Evolutionary conservation across 139 green algal genomes (phyloP), one percentile per base, ranked within the genome.

Genomic region (Volvox reticuliferus): DNA sequence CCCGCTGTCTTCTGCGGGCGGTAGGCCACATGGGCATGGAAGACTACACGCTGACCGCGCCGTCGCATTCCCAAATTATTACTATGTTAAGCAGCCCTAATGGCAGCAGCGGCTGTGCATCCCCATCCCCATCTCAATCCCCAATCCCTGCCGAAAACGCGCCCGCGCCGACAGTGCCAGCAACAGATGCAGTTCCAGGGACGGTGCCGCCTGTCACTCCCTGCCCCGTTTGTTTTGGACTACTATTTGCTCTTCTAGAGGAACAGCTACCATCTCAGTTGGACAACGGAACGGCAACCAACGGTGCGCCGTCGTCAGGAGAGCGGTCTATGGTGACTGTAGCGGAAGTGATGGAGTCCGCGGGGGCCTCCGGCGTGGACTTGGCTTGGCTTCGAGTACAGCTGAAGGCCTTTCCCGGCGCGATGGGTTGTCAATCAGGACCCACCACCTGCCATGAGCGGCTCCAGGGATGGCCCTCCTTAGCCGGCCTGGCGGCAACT

Each of bases 1-100:
- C 28, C 26, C 85, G 85, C 37, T 89, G 85, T 71, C 69, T 89
- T 44, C 85, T 89, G 1, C 85, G 85, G 19, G 28, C 81, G 5
- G 44, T 37, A 0, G 85, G 85, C 16, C 85, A 89, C 68, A 82
- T 20, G 28, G 2, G 0, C 28, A 81, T 89, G 21, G 85, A 89
- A 0, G 69, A 82, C 69, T 89, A 89, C 18, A 30, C 44, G 1
- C 68, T 82, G 26, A 35, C 37, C 0, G 28, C 85, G 17, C 69
- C 85, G 2, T 32, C 81, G 12, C 0, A 33, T 1, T 5, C n/a
- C 30, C 30, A 76, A 33, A 28, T 87, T 0, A 16, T 78, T 9
- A 63, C n/a, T 3, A 55, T 22, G 16, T 55, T 87, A 73, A 24
- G 65, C 65, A 73, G 65, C 65, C 12, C 21, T 28, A 28, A 73